phyloP scores from a whole-genome alignment of 345 rosid species.

The Psidium guajava region DNA sequence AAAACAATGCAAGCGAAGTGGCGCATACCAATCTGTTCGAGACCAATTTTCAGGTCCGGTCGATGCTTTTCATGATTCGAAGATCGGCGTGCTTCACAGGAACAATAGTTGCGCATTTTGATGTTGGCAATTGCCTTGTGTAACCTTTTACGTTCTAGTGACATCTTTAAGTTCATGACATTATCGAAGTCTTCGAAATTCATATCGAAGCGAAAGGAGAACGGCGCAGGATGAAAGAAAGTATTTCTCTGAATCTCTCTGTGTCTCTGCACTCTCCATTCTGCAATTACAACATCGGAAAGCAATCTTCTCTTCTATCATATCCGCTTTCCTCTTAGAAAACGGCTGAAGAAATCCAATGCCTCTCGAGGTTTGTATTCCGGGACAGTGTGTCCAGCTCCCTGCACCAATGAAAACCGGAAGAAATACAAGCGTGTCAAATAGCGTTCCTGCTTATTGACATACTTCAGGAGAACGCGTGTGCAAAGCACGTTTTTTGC shows the following conservation, averaged over 20 bases:
- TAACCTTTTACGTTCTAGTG: neutral
- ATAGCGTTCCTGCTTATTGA: neutral
- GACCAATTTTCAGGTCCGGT: neutral
- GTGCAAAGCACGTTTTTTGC: neutral
- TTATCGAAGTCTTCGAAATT: neutral
- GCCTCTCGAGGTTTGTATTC: constrained; percentile 81
- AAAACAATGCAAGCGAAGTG: neutral
- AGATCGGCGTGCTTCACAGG: neutral
- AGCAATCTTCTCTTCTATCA: neutral
- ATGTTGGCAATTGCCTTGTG: neutral
- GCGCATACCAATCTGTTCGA: neutral
- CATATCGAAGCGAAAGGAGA: neutral
- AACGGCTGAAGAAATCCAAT: constrained; percentile 65
- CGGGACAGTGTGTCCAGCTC: constrained; percentile 86
- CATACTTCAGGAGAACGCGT: neutral
- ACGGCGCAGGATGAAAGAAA: neutral
- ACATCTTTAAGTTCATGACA: neutral
- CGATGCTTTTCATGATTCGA: neutral
- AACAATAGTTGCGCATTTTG: neutral
- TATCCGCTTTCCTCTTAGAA: constrained; percentile 45
- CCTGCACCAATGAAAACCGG: constrained; percentile 25
- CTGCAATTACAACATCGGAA: neutral
- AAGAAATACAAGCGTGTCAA: neutral
- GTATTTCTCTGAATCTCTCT: neutral
- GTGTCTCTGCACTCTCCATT: neutral